Percentiles rank a stretch among this genome's conserved stretches.
Conservation (phyloP, 805 yeast genomes). For the Blastobotrys robertii region DNA sequence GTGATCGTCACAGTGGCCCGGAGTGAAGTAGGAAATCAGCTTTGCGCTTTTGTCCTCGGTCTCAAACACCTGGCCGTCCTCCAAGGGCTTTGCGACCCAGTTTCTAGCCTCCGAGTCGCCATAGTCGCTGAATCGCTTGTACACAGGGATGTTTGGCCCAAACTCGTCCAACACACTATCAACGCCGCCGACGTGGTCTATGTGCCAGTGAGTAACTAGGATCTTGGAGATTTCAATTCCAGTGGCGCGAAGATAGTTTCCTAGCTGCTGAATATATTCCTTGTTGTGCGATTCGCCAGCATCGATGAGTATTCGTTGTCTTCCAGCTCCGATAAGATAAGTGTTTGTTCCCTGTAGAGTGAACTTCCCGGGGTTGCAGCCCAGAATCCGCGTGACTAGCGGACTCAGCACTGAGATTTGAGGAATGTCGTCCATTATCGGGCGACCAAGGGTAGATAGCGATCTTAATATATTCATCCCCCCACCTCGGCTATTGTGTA, state of each 20-base stretch:
- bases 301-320: slow-evolving; percentile 25
- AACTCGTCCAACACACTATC: slow-evolving; percentile 8
- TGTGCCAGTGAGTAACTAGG: slow-evolving; percentile 30
- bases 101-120: background rate
- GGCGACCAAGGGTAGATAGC: background rate
- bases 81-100: slow-evolving; percentile 10
- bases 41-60: slow-evolving; percentile 21
- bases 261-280: slow-evolving; percentile 21
- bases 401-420: slow-evolving; percentile 23
- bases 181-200: slow-evolving; percentile 28
- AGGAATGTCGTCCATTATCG: slow-evolving; percentile 8
- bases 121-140: background rate
- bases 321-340: slow-evolving; percentile 28
- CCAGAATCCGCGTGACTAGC: slow-evolving; percentile 27
- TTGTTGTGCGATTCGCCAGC: slow-evolving; percentile 26
- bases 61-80: slow-evolving; percentile 20
- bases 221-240: slow-evolving; percentile 21
- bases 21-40: slow-evolving; percentile 23
- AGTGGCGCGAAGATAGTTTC: slow-evolving; percentile 16
- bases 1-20: slow-evolving; percentile 32
- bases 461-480: background rate
- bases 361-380: slow-evolving; percentile 29
- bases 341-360: slow-evolving; percentile 34
- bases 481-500: background rate
- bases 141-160: background rate